Base-by-base conservation (phyloP, 2,329 filamentous ascomycete species). In the Neonectria hederae region DNA sequence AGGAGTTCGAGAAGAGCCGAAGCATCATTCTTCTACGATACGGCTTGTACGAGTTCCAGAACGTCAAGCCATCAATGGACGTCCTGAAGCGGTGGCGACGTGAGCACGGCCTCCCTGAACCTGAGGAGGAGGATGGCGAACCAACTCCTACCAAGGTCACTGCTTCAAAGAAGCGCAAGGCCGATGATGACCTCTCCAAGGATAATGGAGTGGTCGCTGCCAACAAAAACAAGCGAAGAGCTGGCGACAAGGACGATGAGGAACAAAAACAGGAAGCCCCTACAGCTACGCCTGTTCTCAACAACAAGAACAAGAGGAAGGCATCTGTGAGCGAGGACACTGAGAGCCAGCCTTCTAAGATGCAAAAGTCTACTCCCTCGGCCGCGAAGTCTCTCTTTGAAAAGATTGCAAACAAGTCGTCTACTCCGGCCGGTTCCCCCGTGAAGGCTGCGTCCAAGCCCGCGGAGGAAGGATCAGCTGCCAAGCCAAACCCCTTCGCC, bases 1-100 rank as follows among this genome's bases (percentile, higher is more conserved):
- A 88, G 74, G 87, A 89, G 74, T 89, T 87, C 65, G 87, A 89
- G 74, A 89, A 89, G 79, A 89, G 86, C 72, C 82, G 87, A 53
- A 87, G 86, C 69, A 78, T 89, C 46, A 88, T 89, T 62, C 83
- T 89, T 76, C 73, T 89, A 60, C 85, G 86, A 52, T 89, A 89
- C 65, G 87, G 86, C 2, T 81, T 89, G 2, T 89, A 89, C 71
- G 84, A 88, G 70, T 89, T 89, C 77, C 87, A 88, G 77, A 88
- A 85, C 19, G 83, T 88, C 45, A 87, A 87, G 71, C 85, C 86
- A 1, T 87, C 86, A 0, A 84, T 83, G 65, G 84, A 87, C 42
- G 80, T 87, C 9, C 79, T 88, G 58, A 86, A 83, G 75, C 84
- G 84, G 69, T 89, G 87, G 87, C 84, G 86, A 72, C 77, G 83